These are phyloP conservation scores for Chimonanthus praecox DNA, from an alignment of 164 flowering plant genomes.

Conservation along the genomic window DNA sequence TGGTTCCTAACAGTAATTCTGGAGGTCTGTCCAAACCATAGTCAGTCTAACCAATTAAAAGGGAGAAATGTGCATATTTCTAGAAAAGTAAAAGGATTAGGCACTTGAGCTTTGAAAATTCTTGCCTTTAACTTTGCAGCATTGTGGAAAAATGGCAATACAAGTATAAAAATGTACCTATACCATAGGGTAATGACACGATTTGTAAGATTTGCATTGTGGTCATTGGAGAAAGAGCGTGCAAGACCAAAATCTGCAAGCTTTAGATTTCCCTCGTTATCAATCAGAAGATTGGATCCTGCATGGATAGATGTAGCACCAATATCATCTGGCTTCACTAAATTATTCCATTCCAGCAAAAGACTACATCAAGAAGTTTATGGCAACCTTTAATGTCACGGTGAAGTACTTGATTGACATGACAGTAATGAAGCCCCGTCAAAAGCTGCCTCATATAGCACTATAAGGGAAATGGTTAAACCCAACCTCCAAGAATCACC, in stretches of 20 bases:
- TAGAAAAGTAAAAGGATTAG: neutral
- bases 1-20: slow-evolving; percentile 92
- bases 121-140: neutral
- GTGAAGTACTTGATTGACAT: slow-evolving; percentile 91
- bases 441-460: slow-evolving; percentile 95
- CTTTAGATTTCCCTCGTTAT: slow-evolving; percentile 89
- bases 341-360: slow-evolving; percentile 2
- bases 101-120: neutral
- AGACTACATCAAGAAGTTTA: neutral
- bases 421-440: slow-evolving; percentile 94
- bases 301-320: slow-evolving; percentile 14
- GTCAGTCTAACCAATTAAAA: neutral
- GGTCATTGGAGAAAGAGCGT: slow-evolving; percentile 67
- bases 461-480: slow-evolving; percentile 27
- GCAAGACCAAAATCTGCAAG: slow-evolving; percentile 99
- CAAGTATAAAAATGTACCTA: slow-evolving; percentile 44
- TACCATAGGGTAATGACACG: slow-evolving; percentile 96
- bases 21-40: slow-evolving; percentile 65
- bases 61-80: neutral
- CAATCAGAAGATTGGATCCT: slow-evolving; percentile 95
- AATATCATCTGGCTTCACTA: neutral
- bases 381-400: slow-evolving; percentile 85
- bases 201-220: slow-evolving; percentile 78
- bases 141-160: neutral
- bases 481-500: slow-evolving; percentile 7